Conservation (phyloP, 2,329 filamentous ascomycete genomes). For the Aspergillus sp. region DNA sequence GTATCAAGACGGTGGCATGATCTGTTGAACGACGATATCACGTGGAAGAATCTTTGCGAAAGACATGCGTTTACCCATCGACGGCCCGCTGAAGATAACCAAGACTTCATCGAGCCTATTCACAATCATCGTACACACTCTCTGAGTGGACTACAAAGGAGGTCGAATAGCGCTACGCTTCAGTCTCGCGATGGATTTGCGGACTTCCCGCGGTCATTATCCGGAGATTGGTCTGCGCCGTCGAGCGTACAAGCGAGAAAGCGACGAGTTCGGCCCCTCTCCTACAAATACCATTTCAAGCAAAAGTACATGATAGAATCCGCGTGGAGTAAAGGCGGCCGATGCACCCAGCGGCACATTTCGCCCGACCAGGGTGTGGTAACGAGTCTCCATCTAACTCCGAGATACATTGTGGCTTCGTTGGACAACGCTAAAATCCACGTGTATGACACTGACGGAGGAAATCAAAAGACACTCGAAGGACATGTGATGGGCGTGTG, state of each 20-base stretch:
- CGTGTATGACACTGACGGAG: slow-evolving; percentile 90
- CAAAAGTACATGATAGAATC: slow-evolving; percentile 96
- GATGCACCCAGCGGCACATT: slow-evolving; percentile 79
- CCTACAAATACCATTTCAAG: slow-evolving; percentile 97
- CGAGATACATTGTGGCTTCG: slow-evolving; percentile 96
- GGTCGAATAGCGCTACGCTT: slow-evolving; percentile 24
- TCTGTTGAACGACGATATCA: slow-evolving; percentile 91
- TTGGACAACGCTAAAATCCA: slow-evolving; percentile 98
- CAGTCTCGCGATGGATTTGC: slow-evolving; percentile 48
- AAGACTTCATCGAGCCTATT: slow-evolving; percentile 37
- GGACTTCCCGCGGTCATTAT: slow-evolving; percentile 44
- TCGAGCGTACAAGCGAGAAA: slow-evolving; percentile 35
- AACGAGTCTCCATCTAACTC: slow-evolving; percentile 88
- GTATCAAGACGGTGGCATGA: slow-evolving; percentile 96
- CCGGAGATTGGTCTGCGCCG: slow-evolving; percentile 33
- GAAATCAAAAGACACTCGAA: slow-evolving; percentile 82
- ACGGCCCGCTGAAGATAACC: slow-evolving; percentile 49
- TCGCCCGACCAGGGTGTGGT: slow-evolving; percentile 96
- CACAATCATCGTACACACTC: slow-evolving; percentile 26
- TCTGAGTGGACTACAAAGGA: slow-evolving; percentile 24
- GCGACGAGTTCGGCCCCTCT: slow-evolving; percentile 66
- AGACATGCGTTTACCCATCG: slow-evolving; percentile 94
- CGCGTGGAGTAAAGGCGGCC: slow-evolving; percentile 91
- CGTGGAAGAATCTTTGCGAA: slow-evolving; percentile 95
- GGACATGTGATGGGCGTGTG: slow-evolving; percentile 99